phyloP scores from a whole-genome alignment of 208 protist genomes.

The Trypanosoma avium region DNA sequence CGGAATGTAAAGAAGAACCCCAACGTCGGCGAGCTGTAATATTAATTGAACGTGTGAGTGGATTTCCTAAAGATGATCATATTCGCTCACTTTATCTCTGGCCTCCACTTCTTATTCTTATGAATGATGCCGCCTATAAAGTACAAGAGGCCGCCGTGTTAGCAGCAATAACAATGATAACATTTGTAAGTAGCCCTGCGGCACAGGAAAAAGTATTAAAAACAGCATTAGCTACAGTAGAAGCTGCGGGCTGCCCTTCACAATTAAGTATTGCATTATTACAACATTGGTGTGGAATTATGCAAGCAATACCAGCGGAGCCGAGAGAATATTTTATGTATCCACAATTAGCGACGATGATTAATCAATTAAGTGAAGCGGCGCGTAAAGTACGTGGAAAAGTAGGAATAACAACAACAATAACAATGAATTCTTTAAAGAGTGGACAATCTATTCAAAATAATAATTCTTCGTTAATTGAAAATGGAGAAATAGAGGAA shows the following conservation, averaged over 20 bases:
- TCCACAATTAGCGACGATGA: conserved; percentile 48
- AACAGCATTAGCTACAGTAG: conserved; percentile 36
- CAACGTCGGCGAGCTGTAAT: conserved; percentile 50
- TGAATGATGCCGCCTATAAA: conserved; percentile 40
- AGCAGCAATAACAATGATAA: conserved; percentile 40
- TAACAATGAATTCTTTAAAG: not conserved
- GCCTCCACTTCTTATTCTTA: conserved; percentile 44
- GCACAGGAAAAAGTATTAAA: conserved; percentile 54
- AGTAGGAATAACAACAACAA: conserved; percentile 19
- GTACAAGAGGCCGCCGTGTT: conserved; percentile 64
- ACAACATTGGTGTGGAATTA: conserved; percentile 49
- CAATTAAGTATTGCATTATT: conserved; percentile 40
- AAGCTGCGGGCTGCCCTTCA: conserved; percentile 47
- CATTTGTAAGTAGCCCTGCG: conserved; percentile 29
- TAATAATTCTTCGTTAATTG: not conserved
- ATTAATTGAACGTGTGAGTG: conserved; percentile 43
- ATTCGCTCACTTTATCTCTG: conserved; percentile 41
- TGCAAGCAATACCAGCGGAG: conserved; percentile 61
- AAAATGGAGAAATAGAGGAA: conserved; percentile 36
- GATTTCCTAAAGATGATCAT: conserved; percentile 30
- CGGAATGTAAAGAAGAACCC: conserved; percentile 24
- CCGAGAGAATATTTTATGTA: conserved; percentile 66
- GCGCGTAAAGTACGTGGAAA: not conserved
- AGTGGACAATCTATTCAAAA: not conserved
- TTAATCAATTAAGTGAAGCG: conserved; percentile 44